Conservation (phyloP, 1,284 basidiomycete species). For the Meira miltonrushii region DNA sequence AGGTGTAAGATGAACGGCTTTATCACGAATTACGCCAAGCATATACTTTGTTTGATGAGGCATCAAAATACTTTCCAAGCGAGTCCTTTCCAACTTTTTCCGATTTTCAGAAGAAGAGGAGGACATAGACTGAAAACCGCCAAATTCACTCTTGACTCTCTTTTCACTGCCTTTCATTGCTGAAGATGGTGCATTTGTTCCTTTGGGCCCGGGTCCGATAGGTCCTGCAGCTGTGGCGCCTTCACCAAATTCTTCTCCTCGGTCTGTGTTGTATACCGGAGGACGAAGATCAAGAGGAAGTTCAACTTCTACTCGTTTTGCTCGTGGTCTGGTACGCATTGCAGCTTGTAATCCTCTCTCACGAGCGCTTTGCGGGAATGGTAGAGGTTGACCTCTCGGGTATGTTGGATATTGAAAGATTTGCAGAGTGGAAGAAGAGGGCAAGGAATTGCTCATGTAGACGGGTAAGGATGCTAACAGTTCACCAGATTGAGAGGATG, state of each 20-base stretch:
- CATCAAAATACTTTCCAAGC: conserved; percentile 41
- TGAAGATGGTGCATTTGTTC: background rate
- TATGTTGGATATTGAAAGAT: conserved; percentile 50
- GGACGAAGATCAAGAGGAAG: conserved; percentile 45
- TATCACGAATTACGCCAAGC: conserved; percentile 44
- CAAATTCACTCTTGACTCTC: conserved; percentile 7
- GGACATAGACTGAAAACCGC: background rate
- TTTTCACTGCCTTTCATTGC: conserved; percentile 17
- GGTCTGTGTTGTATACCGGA: conserved; percentile 42
- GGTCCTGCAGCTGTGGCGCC: conserved; percentile 14
- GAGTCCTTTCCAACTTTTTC: conserved; percentile 42
- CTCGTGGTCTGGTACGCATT: conserved; percentile 41
- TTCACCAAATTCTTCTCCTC: conserved; percentile 35
- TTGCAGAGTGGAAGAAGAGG: conserved; percentile 30
- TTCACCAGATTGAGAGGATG: conserved; percentile 4
- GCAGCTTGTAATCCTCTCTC: conserved; percentile 35
- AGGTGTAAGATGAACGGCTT: conserved; percentile 44
- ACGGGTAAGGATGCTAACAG: conserved; percentile 47
- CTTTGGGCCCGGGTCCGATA: conserved; percentile 8
- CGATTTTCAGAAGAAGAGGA: background rate
- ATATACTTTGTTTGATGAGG: conserved; percentile 47
- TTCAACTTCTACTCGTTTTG: conserved; percentile 47
- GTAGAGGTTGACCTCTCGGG: conserved; percentile 36
- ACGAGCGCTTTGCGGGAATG: conserved; percentile 41
- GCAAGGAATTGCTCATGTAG: conserved; percentile 40